Percentiles rank a stretch among this genome's conserved stretches.
These are phyloP conservation scores for Byssothecium circinans DNA, from an alignment of 2,329 filamentous ascomycete genomes.

Conservation along the genomic window DNA sequence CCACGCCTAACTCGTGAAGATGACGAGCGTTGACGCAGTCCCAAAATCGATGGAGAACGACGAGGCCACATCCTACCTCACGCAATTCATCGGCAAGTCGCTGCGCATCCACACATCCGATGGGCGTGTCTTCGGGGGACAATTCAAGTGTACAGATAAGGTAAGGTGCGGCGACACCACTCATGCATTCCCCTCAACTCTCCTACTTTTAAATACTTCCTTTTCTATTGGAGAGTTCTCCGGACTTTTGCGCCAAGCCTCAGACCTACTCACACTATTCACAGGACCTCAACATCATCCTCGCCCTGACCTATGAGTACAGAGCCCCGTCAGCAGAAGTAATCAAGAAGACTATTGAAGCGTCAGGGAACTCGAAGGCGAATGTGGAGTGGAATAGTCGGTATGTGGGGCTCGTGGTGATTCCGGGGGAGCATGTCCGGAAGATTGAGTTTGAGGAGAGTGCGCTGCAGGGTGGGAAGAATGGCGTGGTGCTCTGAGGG, in stretches of 20 bases:
- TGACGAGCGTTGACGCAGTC: not conserved
- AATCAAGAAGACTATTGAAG: slow-evolving; percentile 40
- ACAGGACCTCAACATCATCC: slow-evolving; percentile 85
- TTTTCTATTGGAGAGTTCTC: too few species aligned
- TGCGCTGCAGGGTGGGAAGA: slow-evolving; percentile 24
- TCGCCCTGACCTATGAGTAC: slow-evolving; percentile 86
- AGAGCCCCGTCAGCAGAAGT: slow-evolving; percentile 63
- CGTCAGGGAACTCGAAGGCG: slow-evolving; percentile 48
- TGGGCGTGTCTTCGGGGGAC: slow-evolving; percentile 82
- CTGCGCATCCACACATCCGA: slow-evolving; percentile 80
- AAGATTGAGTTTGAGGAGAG: slow-evolving; percentile 84
- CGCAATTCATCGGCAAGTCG: slow-evolving; percentile 73
- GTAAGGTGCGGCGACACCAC: slow-evolving; percentile 55
- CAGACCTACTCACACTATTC: slow-evolving; percentile 2
- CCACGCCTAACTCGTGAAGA: too few species aligned
- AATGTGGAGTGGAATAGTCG: slow-evolving; percentile 76
- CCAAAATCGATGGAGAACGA: slow-evolving; percentile 51
- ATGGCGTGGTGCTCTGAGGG: slow-evolving; percentile 23
- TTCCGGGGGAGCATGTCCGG: slow-evolving; percentile 81
- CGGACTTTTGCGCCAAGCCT: too few species aligned
- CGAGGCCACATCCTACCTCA: slow-evolving; percentile 60
- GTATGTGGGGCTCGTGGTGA: slow-evolving; percentile 84
- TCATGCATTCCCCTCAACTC: too few species aligned
- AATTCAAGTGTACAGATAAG: slow-evolving; percentile 92
- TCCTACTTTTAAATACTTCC: too few species aligned